Percentiles rank a stretch among this genome's conserved stretches.
Evolutionary conservation across 495 filamentous ascomycete species (phyloP).

Genomic region (Hypomontagnella monticulosa): DNA sequence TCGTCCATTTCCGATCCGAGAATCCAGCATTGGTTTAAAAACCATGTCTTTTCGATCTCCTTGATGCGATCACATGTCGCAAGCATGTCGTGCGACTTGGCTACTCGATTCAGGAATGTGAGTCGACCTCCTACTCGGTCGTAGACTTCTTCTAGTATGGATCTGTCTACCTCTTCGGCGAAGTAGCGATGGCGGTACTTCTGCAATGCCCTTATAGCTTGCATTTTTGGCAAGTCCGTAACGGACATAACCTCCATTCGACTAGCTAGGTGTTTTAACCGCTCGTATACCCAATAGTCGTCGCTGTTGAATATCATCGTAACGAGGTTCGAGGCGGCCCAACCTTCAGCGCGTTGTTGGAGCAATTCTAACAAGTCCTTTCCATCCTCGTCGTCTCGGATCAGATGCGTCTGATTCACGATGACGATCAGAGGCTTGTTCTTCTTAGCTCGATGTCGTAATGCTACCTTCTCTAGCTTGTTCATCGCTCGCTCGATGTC

Average conservation of each 20-base stretch:
- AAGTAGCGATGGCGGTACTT: conserved; percentile 80
- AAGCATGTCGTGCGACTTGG: conserved; percentile 80
- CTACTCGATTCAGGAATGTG: conserved; percentile 85
- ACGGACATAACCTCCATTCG: conserved; percentile 91
- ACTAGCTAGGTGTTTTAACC: conserved; percentile 84
- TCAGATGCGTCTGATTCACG: conserved; percentile 88
- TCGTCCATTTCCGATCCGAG: conserved; percentile 94
- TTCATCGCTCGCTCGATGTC: conserved; percentile 98
- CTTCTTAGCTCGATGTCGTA: conserved; percentile 66
- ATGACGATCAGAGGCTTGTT: conserved; percentile 83
- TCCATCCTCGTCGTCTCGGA: conserved; percentile 90
- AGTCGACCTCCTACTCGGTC: conserved; percentile 85
- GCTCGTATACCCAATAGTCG: conserved; percentile 98
- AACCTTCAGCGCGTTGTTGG: conserved; percentile 94
- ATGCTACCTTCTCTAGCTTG: conserved; percentile 94
- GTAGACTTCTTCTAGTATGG: conserved; percentile 79
- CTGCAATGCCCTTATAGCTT: conserved; percentile 77
- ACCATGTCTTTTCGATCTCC: conserved; percentile 87
- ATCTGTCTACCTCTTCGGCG: conserved; percentile 60
- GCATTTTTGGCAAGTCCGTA: conserved; percentile 77
- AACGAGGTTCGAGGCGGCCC: conserved; percentile 88
- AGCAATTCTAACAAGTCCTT: conserved; percentile 91
- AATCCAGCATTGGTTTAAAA: conserved; percentile 94
- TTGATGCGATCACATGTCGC: conserved; percentile 81
- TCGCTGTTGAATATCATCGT: conserved; percentile 94